Percentiles rank a stretch among this genome's conserved stretches.
phyloP scores from a whole-genome alignment of 192 early-diverging fungal species.

The Chytriomyces sp. region DNA sequence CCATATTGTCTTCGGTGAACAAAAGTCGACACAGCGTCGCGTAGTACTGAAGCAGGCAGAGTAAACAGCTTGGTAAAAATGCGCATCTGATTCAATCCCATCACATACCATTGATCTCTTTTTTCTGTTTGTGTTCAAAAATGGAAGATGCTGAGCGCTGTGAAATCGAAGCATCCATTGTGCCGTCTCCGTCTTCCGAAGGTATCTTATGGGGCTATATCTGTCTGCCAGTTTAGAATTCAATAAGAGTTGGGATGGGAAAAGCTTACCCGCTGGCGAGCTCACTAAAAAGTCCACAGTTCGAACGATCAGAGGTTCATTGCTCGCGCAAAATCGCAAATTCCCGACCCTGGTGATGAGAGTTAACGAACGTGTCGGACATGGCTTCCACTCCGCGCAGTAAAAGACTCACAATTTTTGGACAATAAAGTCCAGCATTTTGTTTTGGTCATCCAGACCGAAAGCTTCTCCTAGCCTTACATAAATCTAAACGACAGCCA shows the following conservation, averaged over 20 bases:
- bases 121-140: slow-evolving; percentile 66
- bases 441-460: slow-evolving; percentile 63
- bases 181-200: slow-evolving; percentile 76
- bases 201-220: slow-evolving; percentile 75
- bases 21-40: slow-evolving; percentile 76
- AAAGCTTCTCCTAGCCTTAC: slow-evolving; percentile 65
- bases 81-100: slow-evolving; percentile 42
- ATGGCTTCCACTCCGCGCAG: too few species aligned
- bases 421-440: slow-evolving; percentile 67
- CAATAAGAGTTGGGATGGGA: not conserved
- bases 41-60: slow-evolving; percentile 68
- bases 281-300: slow-evolving; percentile 80
- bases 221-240: slow-evolving; percentile 41
- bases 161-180: slow-evolving; percentile 75
- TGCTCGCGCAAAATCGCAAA: slow-evolving; percentile 63
- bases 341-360: slow-evolving; percentile 46
- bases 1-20: slow-evolving; percentile 66
- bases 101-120: slow-evolving; percentile 45
- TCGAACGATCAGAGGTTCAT: slow-evolving; percentile 61
- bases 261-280: slow-evolving; percentile 54
- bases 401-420: slow-evolving; percentile 61
- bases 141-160: slow-evolving; percentile 71
- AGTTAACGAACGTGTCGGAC: not conserved
- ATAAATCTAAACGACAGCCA: slow-evolving; percentile 80
- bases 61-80: slow-evolving; percentile 7